These are phyloP conservation scores for Blastobotrys niveus DNA, from an alignment of 1,139 yeast species.

Conservation along the genomic window DNA sequence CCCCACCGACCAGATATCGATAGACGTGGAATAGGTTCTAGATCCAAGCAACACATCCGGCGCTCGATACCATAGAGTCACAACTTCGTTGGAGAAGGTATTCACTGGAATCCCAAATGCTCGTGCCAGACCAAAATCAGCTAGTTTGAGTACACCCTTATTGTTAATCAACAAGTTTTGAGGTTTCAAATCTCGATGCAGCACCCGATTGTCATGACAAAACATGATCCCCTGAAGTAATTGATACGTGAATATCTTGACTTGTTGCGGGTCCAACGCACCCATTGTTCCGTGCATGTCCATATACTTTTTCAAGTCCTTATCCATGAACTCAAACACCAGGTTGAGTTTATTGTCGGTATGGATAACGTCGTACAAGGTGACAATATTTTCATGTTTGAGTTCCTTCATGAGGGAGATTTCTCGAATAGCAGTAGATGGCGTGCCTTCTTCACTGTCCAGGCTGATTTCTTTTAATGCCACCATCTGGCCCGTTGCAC, in stretches of 20 bases:
- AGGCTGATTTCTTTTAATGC: slow-evolving; percentile 91
- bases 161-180: slow-evolving; percentile 82
- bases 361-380: slow-evolving; percentile 91
- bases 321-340: slow-evolving; percentile 91
- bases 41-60: slow-evolving; percentile 96
- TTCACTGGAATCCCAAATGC: slow-evolving; percentile 98
- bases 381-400: slow-evolving; percentile 88
- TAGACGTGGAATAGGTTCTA: slow-evolving; percentile 89
- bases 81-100: slow-evolving; percentile 95
- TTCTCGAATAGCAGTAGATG: slow-evolving; percentile 95
- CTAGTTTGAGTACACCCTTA: slow-evolving; percentile 87
- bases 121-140: slow-evolving; percentile 96
- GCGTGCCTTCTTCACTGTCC: slow-evolving; percentile 97
- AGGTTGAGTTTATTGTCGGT: slow-evolving; percentile 91
- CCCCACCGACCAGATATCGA: slow-evolving; percentile 99
- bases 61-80: slow-evolving; percentile 96
- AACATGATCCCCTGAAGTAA: slow-evolving; percentile 83
- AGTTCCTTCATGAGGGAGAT: slow-evolving; percentile 94
- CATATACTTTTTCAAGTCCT: slow-evolving; percentile 91
- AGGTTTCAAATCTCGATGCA: slow-evolving; percentile 94
- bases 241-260: slow-evolving; percentile 91
- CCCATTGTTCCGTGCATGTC: slow-evolving; percentile 77
- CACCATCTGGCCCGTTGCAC: slow-evolving; percentile 86
- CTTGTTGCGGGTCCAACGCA: slow-evolving; percentile 70
- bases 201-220: slow-evolving; percentile 90